Evolutionary conservation across 1,284 basidiomycete species (phyloP).

Genomic region (Apiotrichum porosum): DNA sequence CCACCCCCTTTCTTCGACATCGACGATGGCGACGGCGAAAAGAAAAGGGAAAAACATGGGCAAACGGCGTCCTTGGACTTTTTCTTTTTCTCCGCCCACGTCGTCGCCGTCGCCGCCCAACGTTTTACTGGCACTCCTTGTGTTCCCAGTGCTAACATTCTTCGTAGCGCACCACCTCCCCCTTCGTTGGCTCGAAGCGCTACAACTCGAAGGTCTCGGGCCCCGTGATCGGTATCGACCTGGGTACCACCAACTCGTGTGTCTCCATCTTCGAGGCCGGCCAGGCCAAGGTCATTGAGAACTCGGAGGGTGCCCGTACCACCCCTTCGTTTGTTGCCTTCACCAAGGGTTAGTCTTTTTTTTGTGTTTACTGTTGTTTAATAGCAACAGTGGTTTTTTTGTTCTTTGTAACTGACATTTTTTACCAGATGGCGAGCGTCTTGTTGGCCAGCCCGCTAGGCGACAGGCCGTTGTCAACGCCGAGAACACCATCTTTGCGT

Average conservation of each 20-base stretch:
- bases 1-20: neutral
- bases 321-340: slow-evolving; percentile 98
- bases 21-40: neutral
- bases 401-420: too few relatives aligned
- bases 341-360: slow-evolving; percentile 63
- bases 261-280: slow-evolving; percentile 95
- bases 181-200: slow-evolving; percentile 39
- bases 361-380: neutral
- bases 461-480: slow-evolving; percentile 97
- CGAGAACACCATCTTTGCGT: slow-evolving; percentile 88
- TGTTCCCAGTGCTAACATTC: too few relatives aligned
- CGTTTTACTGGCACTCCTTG: too few relatives aligned
- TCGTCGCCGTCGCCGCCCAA: neutral
- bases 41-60: too few relatives aligned
- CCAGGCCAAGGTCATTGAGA: slow-evolving; percentile 91
- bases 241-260: slow-evolving; percentile 69
- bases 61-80: too few relatives aligned
- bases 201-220: slow-evolving; percentile 52
- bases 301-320: slow-evolving; percentile 94
- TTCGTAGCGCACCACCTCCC: slow-evolving; percentile 30
- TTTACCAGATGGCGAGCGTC: slow-evolving; percentile 65
- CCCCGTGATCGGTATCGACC: slow-evolving; percentile 54
- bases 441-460: slow-evolving; percentile 94
- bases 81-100: too few relatives aligned
- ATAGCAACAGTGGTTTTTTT: neutral